Conservation (phyloP, 2,329 filamentous ascomycete species). For the Cladorrhinum sp. region DNA sequence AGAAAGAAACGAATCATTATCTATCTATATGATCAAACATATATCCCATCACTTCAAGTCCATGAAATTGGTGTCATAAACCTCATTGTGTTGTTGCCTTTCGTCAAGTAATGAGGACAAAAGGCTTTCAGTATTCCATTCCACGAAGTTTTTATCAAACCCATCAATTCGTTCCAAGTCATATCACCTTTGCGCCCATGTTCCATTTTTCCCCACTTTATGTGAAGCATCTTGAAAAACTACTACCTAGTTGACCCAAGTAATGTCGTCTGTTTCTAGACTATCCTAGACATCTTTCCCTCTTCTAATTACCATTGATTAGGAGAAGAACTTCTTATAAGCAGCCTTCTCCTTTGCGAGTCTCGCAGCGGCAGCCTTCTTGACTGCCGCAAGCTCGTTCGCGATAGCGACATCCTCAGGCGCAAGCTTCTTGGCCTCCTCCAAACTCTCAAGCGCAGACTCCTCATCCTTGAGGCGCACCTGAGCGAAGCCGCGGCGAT, state of each 20-base stretch:
- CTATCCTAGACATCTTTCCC: too few species aligned
- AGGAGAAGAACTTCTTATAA: constrained; percentile 95
- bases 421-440: constrained; percentile 69
- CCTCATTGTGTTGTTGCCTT: too few species aligned
- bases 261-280: background rate
- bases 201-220: background rate
- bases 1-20: too few species aligned
- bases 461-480: constrained; percentile 82
- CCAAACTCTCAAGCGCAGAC: constrained; percentile 68
- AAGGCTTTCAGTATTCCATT: background rate
- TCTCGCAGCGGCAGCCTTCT: constrained; percentile 69
- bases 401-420: constrained; percentile 72
- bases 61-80: too few species aligned
- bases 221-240: background rate
- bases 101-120: too few species aligned
- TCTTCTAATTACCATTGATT: constrained; percentile 27
- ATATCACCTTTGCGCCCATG: background rate
- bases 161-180: background rate
- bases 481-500: constrained; percentile 74
- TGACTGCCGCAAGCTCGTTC: constrained; percentile 74
- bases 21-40: too few species aligned
- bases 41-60: too few species aligned
- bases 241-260: background rate
- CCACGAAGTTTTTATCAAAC: background rate
- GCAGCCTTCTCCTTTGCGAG: constrained; percentile 87